These are phyloP conservation scores for Nematodospora anomalae DNA, from an alignment of 1,139 yeast species.

Conservation along the genomic window DNA sequence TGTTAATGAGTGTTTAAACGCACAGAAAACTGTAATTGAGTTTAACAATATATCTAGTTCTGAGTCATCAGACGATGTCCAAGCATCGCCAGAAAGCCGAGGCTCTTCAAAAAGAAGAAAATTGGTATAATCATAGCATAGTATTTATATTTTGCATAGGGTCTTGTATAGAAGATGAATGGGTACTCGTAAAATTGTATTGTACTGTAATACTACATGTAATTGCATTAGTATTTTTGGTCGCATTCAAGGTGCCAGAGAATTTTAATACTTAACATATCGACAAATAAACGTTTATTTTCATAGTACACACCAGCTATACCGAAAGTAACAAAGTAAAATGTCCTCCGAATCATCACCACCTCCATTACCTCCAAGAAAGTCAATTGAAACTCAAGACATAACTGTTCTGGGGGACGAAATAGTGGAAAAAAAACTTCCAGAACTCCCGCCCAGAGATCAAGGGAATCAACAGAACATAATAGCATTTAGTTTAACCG, in stretches of 20 bases:
- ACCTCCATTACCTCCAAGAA: conserved; percentile 11
- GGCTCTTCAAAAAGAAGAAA: not conserved
- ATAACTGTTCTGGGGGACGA: not conserved
- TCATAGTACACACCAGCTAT: not conserved
- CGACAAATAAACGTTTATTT: too few species aligned
- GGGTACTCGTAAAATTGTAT: too few species aligned
- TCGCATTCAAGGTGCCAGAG: too few species aligned
- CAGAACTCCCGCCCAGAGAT: conserved; percentile 9
- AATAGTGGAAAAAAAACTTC: conserved; percentile 3
- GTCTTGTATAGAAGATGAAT: too few species aligned
- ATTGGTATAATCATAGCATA: too few species aligned
- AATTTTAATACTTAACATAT: too few species aligned
- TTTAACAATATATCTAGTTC: not conserved
- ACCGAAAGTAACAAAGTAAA: not conserved
- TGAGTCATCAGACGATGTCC: not conserved
- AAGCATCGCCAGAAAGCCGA: not conserved
- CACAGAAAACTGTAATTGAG: not conserved
- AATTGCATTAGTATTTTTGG: too few species aligned
- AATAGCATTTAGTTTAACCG: conserved; percentile 14
- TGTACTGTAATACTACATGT: too few species aligned
- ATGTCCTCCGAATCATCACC: conserved; percentile 3
- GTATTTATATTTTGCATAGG: too few species aligned
- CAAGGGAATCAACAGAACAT: not conserved
- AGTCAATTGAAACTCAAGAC: conserved; percentile 1
- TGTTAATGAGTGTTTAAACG: not conserved